These are phyloP conservation scores for Mucor lusitanicus DNA, from an alignment of 371 early-diverging fungal genomes.

Conservation along the genomic window DNA sequence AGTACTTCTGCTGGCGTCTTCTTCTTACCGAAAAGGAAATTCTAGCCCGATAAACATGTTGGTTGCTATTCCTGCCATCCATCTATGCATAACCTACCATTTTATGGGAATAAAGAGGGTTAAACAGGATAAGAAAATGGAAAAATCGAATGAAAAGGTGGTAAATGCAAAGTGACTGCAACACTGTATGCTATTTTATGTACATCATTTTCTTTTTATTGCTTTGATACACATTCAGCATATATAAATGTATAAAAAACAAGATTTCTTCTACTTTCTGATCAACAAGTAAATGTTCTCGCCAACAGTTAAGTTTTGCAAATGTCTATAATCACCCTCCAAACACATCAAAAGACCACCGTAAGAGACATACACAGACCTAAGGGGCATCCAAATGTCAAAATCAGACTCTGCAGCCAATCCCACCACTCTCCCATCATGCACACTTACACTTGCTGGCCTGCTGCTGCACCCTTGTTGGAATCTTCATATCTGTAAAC, in stretches of 20 bases:
- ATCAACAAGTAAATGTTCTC: constrained; percentile 89
- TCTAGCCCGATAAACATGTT: constrained; percentile 31
- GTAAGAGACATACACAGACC: constrained; percentile 86
- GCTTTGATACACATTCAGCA: background rate
- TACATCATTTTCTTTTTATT: constrained; percentile 3
- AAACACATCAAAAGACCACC: constrained; percentile 94
- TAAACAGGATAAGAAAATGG: background rate
- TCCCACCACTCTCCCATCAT: background rate
- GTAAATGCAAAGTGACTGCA: background rate
- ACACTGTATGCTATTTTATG: background rate
- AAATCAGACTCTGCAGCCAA: background rate
- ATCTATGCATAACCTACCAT: background rate
- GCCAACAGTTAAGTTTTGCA: constrained; percentile 83
- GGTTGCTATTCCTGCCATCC: background rate
- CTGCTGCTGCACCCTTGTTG: constrained; percentile 43
- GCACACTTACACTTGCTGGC: constrained; percentile 72
- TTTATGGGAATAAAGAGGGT: background rate
- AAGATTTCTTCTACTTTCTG: constrained; percentile 61
- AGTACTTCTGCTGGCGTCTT: constrained; percentile 90
- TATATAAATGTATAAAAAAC: background rate
- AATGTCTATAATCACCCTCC: constrained; percentile 83
- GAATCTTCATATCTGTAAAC: constrained; percentile 91
- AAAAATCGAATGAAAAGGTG: background rate
- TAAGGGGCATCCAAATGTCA: constrained; percentile 13
- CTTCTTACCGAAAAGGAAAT: constrained; percentile 67